These are phyloP conservation scores for Penicillium dipodomyicola DNA, from an alignment of 495 filamentous ascomycete species.

Conservation along the genomic window DNA sequence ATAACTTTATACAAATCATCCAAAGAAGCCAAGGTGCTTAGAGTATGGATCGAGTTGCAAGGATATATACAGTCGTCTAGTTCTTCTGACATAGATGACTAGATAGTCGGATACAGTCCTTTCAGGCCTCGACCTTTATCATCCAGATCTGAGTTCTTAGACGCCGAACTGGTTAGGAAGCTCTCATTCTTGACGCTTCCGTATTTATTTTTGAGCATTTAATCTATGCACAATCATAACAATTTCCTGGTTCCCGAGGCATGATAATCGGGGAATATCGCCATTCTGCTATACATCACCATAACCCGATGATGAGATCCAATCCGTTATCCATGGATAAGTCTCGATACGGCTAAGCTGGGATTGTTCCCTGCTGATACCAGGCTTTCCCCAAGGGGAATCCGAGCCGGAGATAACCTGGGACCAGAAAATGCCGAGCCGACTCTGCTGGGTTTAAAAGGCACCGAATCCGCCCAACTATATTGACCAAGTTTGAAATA, in stretches of 20 bases:
- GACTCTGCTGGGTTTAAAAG: neutral
- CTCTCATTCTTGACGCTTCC: too few relatives aligned
- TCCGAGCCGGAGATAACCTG: neutral
- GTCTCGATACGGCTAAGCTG: neutral
- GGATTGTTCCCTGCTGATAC: neutral
- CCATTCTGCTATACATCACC: too few relatives aligned
- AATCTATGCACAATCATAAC: too few relatives aligned
- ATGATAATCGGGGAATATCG: too few relatives aligned
- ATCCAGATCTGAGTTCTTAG: too few relatives aligned
- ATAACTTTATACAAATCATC: neutral
- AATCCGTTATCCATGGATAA: neutral
- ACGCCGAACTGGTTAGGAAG: too few relatives aligned
- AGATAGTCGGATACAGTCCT: too few relatives aligned
- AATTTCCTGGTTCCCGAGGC: too few relatives aligned
- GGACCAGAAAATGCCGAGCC: neutral
- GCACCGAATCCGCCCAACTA: neutral
- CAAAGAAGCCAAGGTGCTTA: neutral
- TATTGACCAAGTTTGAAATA: neutral
- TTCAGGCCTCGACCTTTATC: too few relatives aligned
- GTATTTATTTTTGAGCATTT: too few relatives aligned
- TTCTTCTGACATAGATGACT: neutral
- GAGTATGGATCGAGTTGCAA: neutral
- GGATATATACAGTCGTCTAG: neutral
- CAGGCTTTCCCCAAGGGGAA: neutral
- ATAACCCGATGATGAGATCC: neutral